phyloP scores from a whole-genome alignment of 2,329 filamentous ascomycete genomes.

The Chaetothyriales sp. region DNA sequence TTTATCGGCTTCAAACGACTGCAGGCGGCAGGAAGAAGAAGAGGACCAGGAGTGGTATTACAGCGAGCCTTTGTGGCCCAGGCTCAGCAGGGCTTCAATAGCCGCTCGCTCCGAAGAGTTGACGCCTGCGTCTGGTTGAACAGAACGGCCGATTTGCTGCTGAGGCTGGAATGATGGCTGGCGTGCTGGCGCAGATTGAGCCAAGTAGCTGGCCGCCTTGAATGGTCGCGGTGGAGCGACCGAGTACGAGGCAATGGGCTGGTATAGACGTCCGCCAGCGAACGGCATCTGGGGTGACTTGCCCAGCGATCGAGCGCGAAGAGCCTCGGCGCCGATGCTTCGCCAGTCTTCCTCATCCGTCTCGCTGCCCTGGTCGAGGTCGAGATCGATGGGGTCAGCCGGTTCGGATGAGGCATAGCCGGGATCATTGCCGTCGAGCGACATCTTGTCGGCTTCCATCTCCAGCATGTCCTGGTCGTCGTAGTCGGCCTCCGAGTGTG shows the following conservation, averaged over 20 bases:
- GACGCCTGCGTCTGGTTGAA: slow-evolving; percentile 19
- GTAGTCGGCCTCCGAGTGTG: slow-evolving; percentile 50
- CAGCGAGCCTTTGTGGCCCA: slow-evolving; percentile 19
- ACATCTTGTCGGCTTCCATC: slow-evolving; percentile 91
- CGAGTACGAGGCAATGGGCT: slow-evolving; percentile 25
- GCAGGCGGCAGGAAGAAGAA: not conserved
- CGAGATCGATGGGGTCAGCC: slow-evolving; percentile 44
- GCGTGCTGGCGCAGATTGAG: slow-evolving; percentile 26
- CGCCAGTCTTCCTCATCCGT: slow-evolving; percentile 97
- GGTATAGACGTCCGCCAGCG: slow-evolving; percentile 26
- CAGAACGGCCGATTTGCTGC: not conserved
- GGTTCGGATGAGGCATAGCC: slow-evolving; percentile 57
- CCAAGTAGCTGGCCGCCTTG: slow-evolving; percentile 13
- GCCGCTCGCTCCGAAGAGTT: slow-evolving; percentile 32
- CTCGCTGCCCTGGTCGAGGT: slow-evolving; percentile 69
- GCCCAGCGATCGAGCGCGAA: slow-evolving; percentile 49
- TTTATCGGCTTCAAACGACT: not conserved
- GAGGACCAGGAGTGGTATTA: not conserved
- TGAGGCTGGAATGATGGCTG: slow-evolving; percentile 18
- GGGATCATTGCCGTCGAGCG: slow-evolving; percentile 56
- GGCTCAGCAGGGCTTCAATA: slow-evolving; percentile 33
- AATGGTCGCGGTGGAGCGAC: slow-evolving; percentile 8
- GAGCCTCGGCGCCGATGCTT: slow-evolving; percentile 67
- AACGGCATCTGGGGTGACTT: slow-evolving; percentile 21
- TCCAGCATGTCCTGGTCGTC: slow-evolving; percentile 54